Conservation (phyloP, 2,329 filamentous ascomycete genomes). For the Ramichloridium luteum region DNA sequence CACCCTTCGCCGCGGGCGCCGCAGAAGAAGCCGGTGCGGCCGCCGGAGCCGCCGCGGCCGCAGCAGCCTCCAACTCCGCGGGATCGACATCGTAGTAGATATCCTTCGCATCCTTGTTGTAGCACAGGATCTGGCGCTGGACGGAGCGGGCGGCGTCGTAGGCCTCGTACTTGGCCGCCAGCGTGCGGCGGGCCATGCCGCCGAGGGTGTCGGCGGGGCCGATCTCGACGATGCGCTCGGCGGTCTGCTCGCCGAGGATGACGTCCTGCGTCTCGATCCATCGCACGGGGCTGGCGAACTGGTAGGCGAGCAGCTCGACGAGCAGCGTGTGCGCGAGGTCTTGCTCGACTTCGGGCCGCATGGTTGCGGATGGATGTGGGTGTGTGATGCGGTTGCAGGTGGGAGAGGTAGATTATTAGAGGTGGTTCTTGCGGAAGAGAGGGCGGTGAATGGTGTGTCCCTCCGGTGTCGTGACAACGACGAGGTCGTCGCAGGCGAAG, state of each 20-base stretch:
- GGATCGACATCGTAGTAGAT: slow-evolving; percentile 99
- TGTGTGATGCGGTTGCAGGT: slow-evolving; percentile 11
- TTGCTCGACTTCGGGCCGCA: slow-evolving; percentile 98
- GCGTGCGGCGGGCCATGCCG: slow-evolving; percentile 91
- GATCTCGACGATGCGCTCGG: slow-evolving; percentile 94
- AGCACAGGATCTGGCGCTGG: slow-evolving; percentile 94
- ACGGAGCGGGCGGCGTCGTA: slow-evolving; percentile 95
- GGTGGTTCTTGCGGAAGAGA: no score
- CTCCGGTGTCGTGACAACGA: no score
- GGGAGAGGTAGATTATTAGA: slow-evolving; percentile 6
- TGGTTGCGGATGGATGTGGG: slow-evolving; percentile 39
- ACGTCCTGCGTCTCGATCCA: slow-evolving; percentile 99
- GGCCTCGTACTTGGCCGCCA: slow-evolving; percentile 95
- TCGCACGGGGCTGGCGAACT: slow-evolving; percentile 96
- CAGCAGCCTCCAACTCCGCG: slow-evolving; percentile 67
- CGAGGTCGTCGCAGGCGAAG: no score
- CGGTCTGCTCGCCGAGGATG: slow-evolving; percentile 87
- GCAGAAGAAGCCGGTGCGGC: no score
- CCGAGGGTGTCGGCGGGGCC: slow-evolving; percentile 93
- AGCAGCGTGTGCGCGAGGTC: slow-evolving; percentile 97
- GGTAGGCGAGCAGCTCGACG: slow-evolving; percentile 96
- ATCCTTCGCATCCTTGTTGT: slow-evolving; percentile 98
- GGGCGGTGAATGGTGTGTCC: no score
- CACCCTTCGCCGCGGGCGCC: slow-evolving; percentile 35
- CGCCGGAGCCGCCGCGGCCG: slow-evolving; percentile 41